Conservation (phyloP, 2,329 filamentous ascomycete genomes). For the Ceratocystis eucalypticola region DNA sequence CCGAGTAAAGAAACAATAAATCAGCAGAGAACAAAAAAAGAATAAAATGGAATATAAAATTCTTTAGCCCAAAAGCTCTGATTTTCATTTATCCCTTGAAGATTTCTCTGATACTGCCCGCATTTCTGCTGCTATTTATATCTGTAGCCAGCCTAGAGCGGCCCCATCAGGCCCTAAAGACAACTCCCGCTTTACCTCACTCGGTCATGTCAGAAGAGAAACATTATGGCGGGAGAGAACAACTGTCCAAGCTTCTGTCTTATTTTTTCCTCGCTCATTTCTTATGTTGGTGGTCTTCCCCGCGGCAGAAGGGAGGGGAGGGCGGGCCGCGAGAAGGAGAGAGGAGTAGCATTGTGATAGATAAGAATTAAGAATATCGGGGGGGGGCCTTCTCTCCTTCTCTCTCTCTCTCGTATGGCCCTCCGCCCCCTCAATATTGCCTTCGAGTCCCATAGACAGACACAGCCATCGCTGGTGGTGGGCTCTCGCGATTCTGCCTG, state of each 20-base stretch:
- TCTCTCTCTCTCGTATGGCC: not conserved
- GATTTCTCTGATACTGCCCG: conserved; percentile 1
- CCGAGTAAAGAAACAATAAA: not conserved
- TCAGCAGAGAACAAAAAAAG: not conserved
- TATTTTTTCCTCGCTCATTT: not conserved
- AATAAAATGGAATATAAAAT: not conserved
- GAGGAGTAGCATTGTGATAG: too few species aligned
- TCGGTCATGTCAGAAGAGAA: conserved; percentile 6
- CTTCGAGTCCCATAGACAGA: not conserved
- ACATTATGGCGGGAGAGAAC: not conserved
- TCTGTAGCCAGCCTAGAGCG: not conserved
- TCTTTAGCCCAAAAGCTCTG: not conserved
- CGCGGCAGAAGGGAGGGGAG: not conserved
- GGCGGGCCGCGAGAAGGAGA: not conserved
- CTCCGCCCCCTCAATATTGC: not conserved
- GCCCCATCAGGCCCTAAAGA: too few species aligned
- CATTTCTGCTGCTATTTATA: conserved; percentile 1
- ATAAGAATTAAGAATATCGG: too few species aligned
- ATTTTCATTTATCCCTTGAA: not conserved
- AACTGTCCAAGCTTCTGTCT: conserved; percentile 1
- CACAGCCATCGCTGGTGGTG: not conserved
- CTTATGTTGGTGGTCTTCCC: not conserved
- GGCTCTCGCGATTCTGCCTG: not conserved
- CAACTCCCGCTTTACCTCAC: conserved; percentile 4
- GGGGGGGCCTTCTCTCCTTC: not conserved